A percentile compares a stretch with the other conserved stretches of the same genome.
phyloP scores from a whole-genome alignment of 176 grass and related monocot genomes.

The Avena atlantica region DNA sequence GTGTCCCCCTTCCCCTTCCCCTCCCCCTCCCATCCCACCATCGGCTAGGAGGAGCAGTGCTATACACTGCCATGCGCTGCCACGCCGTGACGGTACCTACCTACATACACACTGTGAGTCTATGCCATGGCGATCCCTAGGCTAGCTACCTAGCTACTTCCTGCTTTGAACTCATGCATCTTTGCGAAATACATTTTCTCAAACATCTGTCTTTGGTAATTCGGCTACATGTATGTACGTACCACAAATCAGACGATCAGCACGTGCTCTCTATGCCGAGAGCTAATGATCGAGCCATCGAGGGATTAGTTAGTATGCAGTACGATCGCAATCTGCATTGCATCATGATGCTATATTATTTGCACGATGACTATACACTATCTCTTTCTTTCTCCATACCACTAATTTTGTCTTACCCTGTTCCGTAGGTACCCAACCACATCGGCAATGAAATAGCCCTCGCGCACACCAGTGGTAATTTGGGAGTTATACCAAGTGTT shows the following conservation, averaged over 20 bases:
- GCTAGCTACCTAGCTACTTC: too few species aligned
- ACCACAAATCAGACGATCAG: not conserved
- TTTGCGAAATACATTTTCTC: not conserved
- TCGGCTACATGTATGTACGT: not conserved
- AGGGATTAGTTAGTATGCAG: not conserved
- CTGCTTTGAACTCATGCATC: too few species aligned
- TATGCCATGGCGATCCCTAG: not conserved
- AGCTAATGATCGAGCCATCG: not conserved
- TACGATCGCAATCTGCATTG: not conserved
- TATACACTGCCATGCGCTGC: not conserved
- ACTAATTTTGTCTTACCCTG: too few species aligned
- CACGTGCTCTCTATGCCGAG: not conserved
- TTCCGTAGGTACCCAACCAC: too few species aligned
- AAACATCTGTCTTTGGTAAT: not conserved
- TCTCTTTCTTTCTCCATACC: too few species aligned
- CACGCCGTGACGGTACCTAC: not conserved
- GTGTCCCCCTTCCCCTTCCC: not conserved
- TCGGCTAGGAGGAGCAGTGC: not conserved
- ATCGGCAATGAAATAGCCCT: too few species aligned
- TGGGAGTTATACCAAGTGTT: too few species aligned
- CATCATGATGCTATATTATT: not conserved
- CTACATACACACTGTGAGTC: not conserved
- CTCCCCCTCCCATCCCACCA: not conserved
- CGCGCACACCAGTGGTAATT: too few species aligned
- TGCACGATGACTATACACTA: too few species aligned